Conservation (phyloP, 2,329 filamentous ascomycete species). For the Botrytis byssoidea region DNA sequence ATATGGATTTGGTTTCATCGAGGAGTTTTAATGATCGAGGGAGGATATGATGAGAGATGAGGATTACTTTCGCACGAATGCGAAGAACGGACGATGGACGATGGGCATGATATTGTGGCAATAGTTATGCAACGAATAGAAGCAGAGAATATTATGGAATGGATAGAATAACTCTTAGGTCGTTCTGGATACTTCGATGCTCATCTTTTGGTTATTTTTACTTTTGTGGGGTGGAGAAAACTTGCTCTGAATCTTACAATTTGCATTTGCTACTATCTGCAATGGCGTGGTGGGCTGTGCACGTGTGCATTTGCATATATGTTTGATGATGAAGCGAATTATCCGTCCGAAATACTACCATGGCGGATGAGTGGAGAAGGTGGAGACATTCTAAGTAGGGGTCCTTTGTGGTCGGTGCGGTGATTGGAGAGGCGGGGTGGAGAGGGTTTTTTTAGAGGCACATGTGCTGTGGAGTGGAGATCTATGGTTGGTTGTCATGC, state of each 20-base stretch:
- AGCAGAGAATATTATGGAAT: slow-evolving; percentile 2
- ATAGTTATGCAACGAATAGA: not conserved
- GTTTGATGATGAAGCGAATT: not conserved
- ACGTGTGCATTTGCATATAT: slow-evolving; percentile 8
- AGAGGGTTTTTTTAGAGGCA: not conserved
- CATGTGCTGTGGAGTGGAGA: slow-evolving; percentile 6
- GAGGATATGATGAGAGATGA: slow-evolving; percentile 2
- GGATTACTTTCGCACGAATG: not conserved
- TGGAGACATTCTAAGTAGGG: not conserved
- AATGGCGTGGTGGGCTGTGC: slow-evolving; percentile 2
- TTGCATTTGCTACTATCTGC: slow-evolving; percentile 4
- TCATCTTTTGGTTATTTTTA: not conserved
- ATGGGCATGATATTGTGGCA: not conserved
- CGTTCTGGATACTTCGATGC: slow-evolving; percentile 11
- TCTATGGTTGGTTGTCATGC: not conserved
- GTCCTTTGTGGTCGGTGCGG: not conserved
- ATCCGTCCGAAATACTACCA: slow-evolving; percentile 7
- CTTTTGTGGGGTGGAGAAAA: not conserved
- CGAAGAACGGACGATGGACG: not conserved
- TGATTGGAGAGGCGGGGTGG: slow-evolving; percentile 11
- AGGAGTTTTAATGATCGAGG: slow-evolving; percentile 9
- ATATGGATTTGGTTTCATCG: not conserved
- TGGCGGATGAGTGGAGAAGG: not conserved
- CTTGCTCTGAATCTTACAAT: not conserved
- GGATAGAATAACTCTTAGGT: slow-evolving; percentile 8